These are phyloP conservation scores for Gliomastix tumulicola DNA, from an alignment of 2,329 filamentous ascomycete species.

Conservation along the genomic window DNA sequence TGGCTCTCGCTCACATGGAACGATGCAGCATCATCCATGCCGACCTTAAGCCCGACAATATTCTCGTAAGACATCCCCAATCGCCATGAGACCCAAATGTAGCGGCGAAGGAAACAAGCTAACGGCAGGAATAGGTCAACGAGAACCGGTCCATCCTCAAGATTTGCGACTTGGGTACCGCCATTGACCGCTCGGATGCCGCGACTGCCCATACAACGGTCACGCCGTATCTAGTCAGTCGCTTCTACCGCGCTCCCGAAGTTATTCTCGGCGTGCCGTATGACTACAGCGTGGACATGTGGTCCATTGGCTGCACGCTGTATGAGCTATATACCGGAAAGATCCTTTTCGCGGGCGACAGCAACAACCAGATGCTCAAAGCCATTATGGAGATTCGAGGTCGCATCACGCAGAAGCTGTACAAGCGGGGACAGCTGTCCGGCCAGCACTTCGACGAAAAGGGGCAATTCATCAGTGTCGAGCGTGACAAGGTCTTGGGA, in stretches of 20 bases:
- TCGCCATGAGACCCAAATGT: neutral
- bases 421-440: slow-evolving; percentile 73
- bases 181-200: slow-evolving; percentile 77
- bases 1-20: slow-evolving; percentile 79
- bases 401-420: slow-evolving; percentile 82
- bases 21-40: slow-evolving; percentile 93
- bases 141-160: slow-evolving; percentile 80
- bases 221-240: slow-evolving; percentile 90
- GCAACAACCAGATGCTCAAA: slow-evolving; percentile 97
- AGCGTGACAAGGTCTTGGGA: slow-evolving; percentile 80
- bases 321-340: slow-evolving; percentile 98
- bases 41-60: slow-evolving; percentile 96
- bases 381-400: slow-evolving; percentile 95
- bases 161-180: slow-evolving; percentile 95
- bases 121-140: slow-evolving; percentile 50
- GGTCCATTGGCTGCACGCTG: slow-evolving; percentile 94
- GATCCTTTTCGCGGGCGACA: slow-evolving; percentile 89
- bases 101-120: slow-evolving; percentile 7
- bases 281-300: slow-evolving; percentile 91
- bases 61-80: slow-evolving; percentile 54
- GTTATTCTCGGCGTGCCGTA: slow-evolving; percentile 96
- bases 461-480: slow-evolving; percentile 76
- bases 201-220: slow-evolving; percentile 70
- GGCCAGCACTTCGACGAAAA: slow-evolving; percentile 77
- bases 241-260: slow-evolving; percentile 95